Base-by-base conservation (phyloP, 192 early-diverging fungal species). In the Entomortierella parvispora region DNA sequence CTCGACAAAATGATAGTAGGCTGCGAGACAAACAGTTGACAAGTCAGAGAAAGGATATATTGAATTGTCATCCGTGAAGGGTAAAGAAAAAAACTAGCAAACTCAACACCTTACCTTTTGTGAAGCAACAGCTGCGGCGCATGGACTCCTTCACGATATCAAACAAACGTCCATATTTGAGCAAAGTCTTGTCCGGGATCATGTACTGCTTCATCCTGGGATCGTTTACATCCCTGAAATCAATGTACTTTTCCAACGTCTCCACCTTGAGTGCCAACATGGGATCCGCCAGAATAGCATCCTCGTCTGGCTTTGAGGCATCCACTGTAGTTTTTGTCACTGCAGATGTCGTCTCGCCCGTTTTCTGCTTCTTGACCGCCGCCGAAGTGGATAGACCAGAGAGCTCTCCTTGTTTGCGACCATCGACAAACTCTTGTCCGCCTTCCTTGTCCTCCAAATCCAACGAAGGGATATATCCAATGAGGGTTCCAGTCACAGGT, bases 41-140 rank as follows among this genome's bases (percentile, higher is more conserved):
- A 31, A 9, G 51, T 61, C 55, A 44, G 33, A 29, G 29, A 29
- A 33, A 11, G 18, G 15, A 53, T n/a, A n/a, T n/a, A n/a, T n/a
- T n/a, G n/a, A n/a, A n/a, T n/a, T 10, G 15, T 40, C 28, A 53
- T 34, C n/a, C 11, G 37, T 40, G 17, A 28, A 33, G 40, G 44
- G 7, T 52, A 67, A 2, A 23, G 25, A 55, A n/a, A 64, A 26
- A 44, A 45, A 20, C 59, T 17, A 15, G 14, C 50, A 57, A 37
- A 6, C 2, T 20, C n/a, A 25, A 59, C 9, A 66, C 53, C 14
- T 47, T 54, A 79, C 84, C 90, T 80, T 94, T 94, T 17, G 93
- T 94, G 65, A 94, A 94, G 70, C 93, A 94, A 62, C 91, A 93
- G 22, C 91, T 89, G 34, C 90, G 79, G 43, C 68, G 81, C 18